Evolutionary conservation across 441 rosid genomes (phyloP).

Genomic region (Brassica hybrid): DNA sequence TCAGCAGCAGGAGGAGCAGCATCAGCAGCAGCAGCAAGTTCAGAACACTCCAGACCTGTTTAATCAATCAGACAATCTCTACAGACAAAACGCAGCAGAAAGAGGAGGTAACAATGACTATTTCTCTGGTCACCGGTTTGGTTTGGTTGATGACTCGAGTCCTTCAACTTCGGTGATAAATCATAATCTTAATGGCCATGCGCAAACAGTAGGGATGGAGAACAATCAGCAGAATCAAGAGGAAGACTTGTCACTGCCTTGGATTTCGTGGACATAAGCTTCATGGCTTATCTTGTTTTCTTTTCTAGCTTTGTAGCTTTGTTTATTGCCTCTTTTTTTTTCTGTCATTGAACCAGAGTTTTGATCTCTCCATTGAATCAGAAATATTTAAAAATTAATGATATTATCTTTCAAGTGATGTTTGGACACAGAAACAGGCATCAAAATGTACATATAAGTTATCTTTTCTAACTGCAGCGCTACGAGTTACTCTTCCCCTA

Average conservation of each 20-base stretch:
- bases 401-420: neutral
- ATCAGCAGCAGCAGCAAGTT: slow-evolving; percentile 18
- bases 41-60: slow-evolving; percentile 18
- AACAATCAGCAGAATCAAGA: slow-evolving; percentile 23
- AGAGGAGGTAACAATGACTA: slow-evolving; percentile 12
- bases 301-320: slow-evolving; percentile 14
- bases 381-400: neutral
- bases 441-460: slow-evolving; percentile 31
- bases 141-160: neutral
- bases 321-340: slow-evolving; percentile 9
- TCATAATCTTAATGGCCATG: slow-evolving; percentile 16
- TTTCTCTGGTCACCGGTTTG: neutral
- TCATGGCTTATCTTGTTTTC: slow-evolving; percentile 7
- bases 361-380: slow-evolving; percentile 15
- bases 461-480: slow-evolving; percentile 43
- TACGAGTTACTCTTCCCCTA: slow-evolving; percentile 60
- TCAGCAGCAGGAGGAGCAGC: slow-evolving; percentile 6
- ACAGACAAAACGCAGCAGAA: slow-evolving; percentile 11
- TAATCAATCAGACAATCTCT: slow-evolving; percentile 18
- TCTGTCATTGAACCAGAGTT: slow-evolving; percentile 8
- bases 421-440: slow-evolving; percentile 4
- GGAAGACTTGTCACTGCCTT: slow-evolving; percentile 8
- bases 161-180: slow-evolving; percentile 1
- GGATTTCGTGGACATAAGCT: slow-evolving; percentile 18
- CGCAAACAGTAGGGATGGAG: slow-evolving; percentile 8